A percentile compares a stretch with the other conserved stretches of the same genome.
These are phyloP conservation scores for Boletus pseudopeckii DNA, from an alignment of 768 basidiomycete species.

Conservation along the genomic window DNA sequence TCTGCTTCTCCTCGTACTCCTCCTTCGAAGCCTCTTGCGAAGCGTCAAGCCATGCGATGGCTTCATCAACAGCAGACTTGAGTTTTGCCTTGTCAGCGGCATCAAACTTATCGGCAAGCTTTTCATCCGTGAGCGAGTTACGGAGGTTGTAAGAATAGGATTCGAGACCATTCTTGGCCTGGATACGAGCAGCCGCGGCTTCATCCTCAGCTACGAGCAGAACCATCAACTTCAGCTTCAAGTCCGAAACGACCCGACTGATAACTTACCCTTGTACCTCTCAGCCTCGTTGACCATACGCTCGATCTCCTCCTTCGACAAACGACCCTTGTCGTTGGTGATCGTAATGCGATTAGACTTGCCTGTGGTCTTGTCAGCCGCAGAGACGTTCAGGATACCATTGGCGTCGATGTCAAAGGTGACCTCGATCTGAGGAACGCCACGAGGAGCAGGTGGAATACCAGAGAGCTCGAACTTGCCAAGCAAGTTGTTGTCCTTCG, in stretches of 20 bases:
- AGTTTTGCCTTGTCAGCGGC: constrained; percentile 82
- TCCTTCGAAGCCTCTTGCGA: constrained; percentile 91
- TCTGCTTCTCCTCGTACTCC: constrained; percentile 90
- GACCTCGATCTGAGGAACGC: constrained; percentile 96
- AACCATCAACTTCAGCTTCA: constrained; percentile 10
- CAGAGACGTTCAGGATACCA: constrained; percentile 94
- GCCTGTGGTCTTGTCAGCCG: constrained; percentile 94
- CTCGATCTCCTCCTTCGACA: constrained; percentile 97
- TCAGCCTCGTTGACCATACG: constrained; percentile 96
- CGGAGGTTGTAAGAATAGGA: constrained; percentile 95
- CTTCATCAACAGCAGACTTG: constrained; percentile 74
- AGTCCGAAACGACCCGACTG: not conserved
- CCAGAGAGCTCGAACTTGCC: constrained; percentile 98
- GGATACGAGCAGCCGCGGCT: constrained; percentile 77
- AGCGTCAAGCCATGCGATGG: constrained; percentile 80
- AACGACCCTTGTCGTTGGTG: constrained; percentile 94
- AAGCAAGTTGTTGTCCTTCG: constrained; percentile 97
- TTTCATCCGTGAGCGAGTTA: constrained; percentile 81
- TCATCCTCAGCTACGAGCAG: constrained; percentile 69
- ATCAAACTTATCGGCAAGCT: constrained; percentile 86
- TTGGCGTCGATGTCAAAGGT: constrained; percentile 98
- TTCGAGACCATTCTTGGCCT: constrained; percentile 89
- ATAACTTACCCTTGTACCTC: constrained; percentile 71
- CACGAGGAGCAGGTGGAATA: constrained; percentile 95
- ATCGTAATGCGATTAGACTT: constrained; percentile 94